phyloP scores from a whole-genome alignment of 2,329 filamentous ascomycete genomes.

The Clonostachys chloroleuca region DNA sequence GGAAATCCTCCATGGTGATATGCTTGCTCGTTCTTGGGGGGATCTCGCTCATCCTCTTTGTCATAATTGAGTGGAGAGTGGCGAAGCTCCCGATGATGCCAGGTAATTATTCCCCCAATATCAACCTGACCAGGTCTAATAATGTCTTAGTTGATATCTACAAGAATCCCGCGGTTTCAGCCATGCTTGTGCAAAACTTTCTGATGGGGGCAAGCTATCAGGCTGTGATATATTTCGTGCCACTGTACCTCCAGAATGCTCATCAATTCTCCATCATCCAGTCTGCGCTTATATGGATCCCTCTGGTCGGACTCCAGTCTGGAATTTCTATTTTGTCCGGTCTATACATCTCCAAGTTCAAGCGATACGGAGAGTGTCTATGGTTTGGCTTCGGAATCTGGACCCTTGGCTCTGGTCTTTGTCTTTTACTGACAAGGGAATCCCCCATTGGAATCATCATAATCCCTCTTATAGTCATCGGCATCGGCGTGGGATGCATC shows the following conservation, averaged over 20 bases:
- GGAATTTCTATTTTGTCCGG: conserved; percentile 42
- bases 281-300: conserved; percentile 46
- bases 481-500: conserved; percentile 46
- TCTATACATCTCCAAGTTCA: conserved; percentile 49
- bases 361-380: conserved; percentile 56
- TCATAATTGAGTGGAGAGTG: conserved; percentile 64
- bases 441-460: conserved; percentile 43
- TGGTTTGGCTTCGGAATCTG: conserved; percentile 31
- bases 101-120: neutral
- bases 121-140: neutral
- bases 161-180: conserved; percentile 42
- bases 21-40: conserved; percentile 68
- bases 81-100: conserved; percentile 76
- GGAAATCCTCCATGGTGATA: conserved; percentile 66
- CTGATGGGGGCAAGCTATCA: conserved; percentile 58
- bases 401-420: conserved; percentile 42
- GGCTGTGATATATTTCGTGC: conserved; percentile 54
- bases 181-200: conserved; percentile 54
- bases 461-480: conserved; percentile 40
- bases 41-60: conserved; percentile 55
- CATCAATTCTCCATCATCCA: conserved; percentile 23
- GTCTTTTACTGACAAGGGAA: conserved; percentile 38
- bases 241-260: conserved; percentile 58
- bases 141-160: conserved; percentile 41
- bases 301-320: conserved; percentile 42